These are phyloP conservation scores for Leonotis leonurus DNA, from an alignment of 257 asterid species.

Conservation along the genomic window DNA sequence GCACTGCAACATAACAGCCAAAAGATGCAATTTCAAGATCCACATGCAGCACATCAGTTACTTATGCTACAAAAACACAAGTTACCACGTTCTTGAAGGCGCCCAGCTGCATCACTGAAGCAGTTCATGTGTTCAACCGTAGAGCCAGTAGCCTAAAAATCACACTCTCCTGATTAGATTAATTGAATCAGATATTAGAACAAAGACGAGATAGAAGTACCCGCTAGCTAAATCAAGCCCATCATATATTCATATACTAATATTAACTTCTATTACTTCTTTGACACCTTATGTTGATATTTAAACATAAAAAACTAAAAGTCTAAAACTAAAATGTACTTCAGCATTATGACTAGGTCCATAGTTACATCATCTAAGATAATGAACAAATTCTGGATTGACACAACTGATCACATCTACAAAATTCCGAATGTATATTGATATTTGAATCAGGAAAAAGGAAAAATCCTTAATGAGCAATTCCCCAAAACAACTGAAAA, in stretches of 20 bases:
- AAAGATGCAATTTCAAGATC: neutral
- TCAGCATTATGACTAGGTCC: neutral
- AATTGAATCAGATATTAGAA: conserved; percentile 1
- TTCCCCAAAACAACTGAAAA: neutral
- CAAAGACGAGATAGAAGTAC: neutral
- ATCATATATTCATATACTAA: neutral
- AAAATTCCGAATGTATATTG: neutral
- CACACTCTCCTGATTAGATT: conserved; percentile 12
- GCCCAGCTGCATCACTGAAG: conserved; percentile 89
- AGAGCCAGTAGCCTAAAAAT: conserved; percentile 61
- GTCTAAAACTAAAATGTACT: neutral
- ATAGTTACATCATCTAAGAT: neutral
- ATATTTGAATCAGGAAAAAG: neutral
- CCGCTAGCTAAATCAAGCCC: neutral
- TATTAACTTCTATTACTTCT: neutral
- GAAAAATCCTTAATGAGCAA: neutral
- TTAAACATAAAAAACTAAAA: no score
- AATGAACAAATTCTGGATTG: neutral
- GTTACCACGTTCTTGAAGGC: conserved; percentile 83
- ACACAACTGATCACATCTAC: no score
- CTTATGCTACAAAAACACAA: neutral
- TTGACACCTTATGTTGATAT: neutral
- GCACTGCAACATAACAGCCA: conserved; percentile 50
- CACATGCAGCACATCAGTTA: neutral
- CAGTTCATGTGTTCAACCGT: conserved; percentile 87